Base-by-base conservation (phyloP, 345 rosid genomes). In the Turritis glabra region DNA sequence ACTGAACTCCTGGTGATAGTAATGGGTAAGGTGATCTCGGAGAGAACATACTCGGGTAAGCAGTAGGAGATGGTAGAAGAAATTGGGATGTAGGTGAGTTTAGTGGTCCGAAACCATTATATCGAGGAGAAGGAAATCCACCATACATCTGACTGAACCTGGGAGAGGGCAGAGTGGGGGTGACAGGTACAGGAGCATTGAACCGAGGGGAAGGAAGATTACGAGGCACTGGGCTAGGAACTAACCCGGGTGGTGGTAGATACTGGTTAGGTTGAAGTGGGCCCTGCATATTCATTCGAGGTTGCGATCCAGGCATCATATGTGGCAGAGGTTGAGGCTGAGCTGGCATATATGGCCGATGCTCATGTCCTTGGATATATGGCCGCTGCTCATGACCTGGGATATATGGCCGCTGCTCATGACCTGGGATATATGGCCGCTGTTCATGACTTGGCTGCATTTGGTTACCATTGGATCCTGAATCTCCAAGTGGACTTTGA, bases 11-110 rank as follows among this genome's bases (percentile, higher is more conserved):
- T 0, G 98, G 97, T 19, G 98, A 91, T 38, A 87, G 80, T 72
- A 83, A 63, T 0, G 94, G 90, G 80, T 85, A 87, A 40, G 96
- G 91, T 19, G 94, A 93, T 57, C 86, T 79, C 2, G 96, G 97
- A 53, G 92, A 88, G 73, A 85, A 64, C 79, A 87, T 75, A 71
- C 84, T 89, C 48, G 84, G 64, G 80, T 82, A 93, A 78, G 82
- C 71, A 0, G 80, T 82, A 10, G 94, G 94, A 11, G 98, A 93
- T 44, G 89, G 89, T 82, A 82, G 76, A 71, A 82, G 87, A 80
- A 85, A 93, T 77, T 93, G 97, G 19, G 96, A 86, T 67, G 96
- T 84, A 35, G 98, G 97, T 15, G 98, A 90, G 29, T 85, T 91
- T 66, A 91, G 79, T 48, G 84, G 81, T 19, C 86, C 80, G 43